A percentile compares a stretch with the other conserved stretches of the same genome.
These are phyloP conservation scores for Boletus rubropictus DNA, from an alignment of 768 basidiomycete genomes.

Conservation along the genomic window DNA sequence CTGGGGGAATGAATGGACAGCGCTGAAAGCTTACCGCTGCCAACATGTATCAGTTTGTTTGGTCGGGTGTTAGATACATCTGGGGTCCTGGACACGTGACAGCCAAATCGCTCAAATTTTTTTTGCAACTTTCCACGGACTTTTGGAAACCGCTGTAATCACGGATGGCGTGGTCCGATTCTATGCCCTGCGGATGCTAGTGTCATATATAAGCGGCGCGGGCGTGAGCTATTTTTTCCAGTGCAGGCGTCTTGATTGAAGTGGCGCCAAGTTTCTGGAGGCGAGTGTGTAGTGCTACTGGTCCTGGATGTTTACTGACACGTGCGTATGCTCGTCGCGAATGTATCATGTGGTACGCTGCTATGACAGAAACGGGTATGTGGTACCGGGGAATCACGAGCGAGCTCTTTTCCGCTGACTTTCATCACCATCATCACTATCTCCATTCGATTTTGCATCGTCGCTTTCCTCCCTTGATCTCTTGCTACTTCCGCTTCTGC, in stretches of 20 bases:
- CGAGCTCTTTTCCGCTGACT: slow-evolving; percentile 13
- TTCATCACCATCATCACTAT: not conserved
- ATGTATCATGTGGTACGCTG: not conserved
- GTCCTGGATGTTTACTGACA: not conserved
- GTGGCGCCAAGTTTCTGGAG: too few species aligned
- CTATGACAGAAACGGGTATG: not conserved
- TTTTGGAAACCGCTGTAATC: too few species aligned
- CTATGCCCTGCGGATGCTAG: slow-evolving; percentile 68
- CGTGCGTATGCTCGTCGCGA: not conserved
- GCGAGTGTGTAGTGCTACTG: too few species aligned
- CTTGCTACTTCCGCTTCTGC: slow-evolving; percentile 13
- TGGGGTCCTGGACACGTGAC: too few species aligned
- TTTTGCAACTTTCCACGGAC: too few species aligned
- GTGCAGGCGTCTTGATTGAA: too few species aligned
- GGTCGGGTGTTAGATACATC: too few species aligned
- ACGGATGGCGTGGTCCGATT: slow-evolving; percentile 73
- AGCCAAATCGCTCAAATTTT: too few species aligned
- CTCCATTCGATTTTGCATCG: slow-evolving; percentile 1
- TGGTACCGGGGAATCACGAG: not conserved
- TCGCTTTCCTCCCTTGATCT: slow-evolving; percentile 9
- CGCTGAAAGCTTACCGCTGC: too few species aligned
- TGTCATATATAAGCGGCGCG: slow-evolving; percentile 49
- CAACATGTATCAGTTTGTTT: too few species aligned
- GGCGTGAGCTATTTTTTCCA: too few species aligned
- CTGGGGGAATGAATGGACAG: too few species aligned